Evolutionary conservation across 2,329 filamentous ascomycete genomes (phyloP).

Genomic region (Cercospora sesami): DNA sequence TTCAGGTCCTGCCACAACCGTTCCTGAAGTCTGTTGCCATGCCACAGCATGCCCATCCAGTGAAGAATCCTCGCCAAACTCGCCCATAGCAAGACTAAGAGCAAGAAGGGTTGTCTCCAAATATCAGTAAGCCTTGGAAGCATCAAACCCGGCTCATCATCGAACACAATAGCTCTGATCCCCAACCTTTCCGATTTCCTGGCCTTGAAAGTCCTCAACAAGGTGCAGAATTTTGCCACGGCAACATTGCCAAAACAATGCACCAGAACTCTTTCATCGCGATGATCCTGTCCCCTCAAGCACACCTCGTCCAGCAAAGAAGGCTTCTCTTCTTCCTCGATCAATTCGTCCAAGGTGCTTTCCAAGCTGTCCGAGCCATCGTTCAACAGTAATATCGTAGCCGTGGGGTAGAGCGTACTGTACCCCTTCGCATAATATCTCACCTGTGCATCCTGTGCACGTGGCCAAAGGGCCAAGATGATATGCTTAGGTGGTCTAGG

Average conservation of each 20-base stretch:
- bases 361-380: conserved; percentile 17
- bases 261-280: conserved; percentile 21
- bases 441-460: conserved; percentile 31
- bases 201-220: conserved; percentile 32
- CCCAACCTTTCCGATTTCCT: conserved; percentile 24
- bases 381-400: conserved; percentile 28
- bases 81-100: conserved; percentile 19
- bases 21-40: neutral
- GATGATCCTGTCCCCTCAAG: neutral
- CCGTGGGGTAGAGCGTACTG: conserved; percentile 31
- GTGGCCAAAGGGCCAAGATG: conserved; percentile 34
- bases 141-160: conserved; percentile 28
- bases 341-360: conserved; percentile 19
- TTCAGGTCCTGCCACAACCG: conserved; percentile 29
- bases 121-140: conserved; percentile 15
- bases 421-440: conserved; percentile 34
- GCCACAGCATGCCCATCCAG: neutral
- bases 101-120: conserved; percentile 11
- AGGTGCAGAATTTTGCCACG: conserved; percentile 28
- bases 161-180: conserved; percentile 31
- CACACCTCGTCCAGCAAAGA: neutral
- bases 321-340: conserved; percentile 18
- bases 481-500: conserved; percentile 29
- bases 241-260: conserved; percentile 34
- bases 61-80: neutral